Evolutionary conservation across 2,329 filamentous ascomycete genomes (phyloP), one percentile per base, ranked within the genome.

Genomic region (Epichloe typhina): DNA sequence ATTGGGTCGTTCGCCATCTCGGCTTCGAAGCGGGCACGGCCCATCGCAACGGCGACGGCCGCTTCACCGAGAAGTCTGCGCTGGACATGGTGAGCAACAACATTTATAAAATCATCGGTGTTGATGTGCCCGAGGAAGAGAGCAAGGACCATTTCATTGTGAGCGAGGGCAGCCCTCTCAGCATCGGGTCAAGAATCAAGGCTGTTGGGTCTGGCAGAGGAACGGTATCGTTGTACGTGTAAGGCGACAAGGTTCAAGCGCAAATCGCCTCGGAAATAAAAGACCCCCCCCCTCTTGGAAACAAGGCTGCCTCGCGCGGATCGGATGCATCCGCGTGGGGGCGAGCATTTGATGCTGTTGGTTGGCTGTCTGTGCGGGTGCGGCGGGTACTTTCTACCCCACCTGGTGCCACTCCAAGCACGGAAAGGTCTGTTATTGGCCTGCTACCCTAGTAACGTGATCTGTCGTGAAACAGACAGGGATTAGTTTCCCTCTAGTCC

Each of bases 1-100:
- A 82, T 56, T 84, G 77, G 79, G 60, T 78, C 48, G 71, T 83
- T 3, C 69, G 80, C 33, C 77, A 84, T 54, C 57, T 85, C 54
- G 75, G 71, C 0, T 65, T 84, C 50, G 64, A 77, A 44, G 82
- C 82, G 0, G 82, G 80, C 1, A 77, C 77, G 38, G 81, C 75
- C 21, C 72, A 71, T 52, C 70, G 69, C 55, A 85, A 85, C 54
- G 69, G 77, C 37, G 60, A 61, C 19, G 80, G 79, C 0, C 66
- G 69, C 48, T 61, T 85, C 31, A 69, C 65, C 6, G 73, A 80
- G 62, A 69, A 69, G 57, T 69, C 72, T 43, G 81, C 82, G 0
- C 56, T 84, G 47, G 75, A 71, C 36, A 64, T 85, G 38, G 72
- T 83, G 1, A 75, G 77, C 23, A 62, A 58, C 12, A 83, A 81